Evolutionary conservation across 2,329 filamentous ascomycete genomes (phyloP).

Genomic region (Fusarium redolens): DNA sequence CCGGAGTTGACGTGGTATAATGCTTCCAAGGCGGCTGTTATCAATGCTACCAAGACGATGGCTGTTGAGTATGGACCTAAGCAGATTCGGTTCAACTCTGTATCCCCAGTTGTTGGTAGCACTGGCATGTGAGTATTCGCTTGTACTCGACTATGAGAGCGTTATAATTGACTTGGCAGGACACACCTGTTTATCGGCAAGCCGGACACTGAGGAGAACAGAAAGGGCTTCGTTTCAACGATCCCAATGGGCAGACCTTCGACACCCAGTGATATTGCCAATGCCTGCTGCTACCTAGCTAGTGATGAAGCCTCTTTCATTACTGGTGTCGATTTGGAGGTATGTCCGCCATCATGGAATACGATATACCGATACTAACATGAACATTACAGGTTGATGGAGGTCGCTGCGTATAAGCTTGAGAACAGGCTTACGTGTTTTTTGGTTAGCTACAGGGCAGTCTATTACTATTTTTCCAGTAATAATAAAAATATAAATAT

Average conservation of each 20-base stretch:
- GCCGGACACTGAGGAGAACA: conserved; percentile 71
- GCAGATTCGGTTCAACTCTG: conserved; percentile 78
- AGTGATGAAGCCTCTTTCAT: conserved; percentile 79
- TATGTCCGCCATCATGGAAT: neutral
- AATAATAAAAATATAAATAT: rapidly evolving
- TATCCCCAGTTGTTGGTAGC: conserved; percentile 74
- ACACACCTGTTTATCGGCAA: conserved; percentile 65
- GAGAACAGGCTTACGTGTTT: too few species aligned
- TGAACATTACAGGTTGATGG: neutral
- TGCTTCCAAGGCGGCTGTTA: conserved; percentile 74
- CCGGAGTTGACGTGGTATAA: conserved; percentile 77
- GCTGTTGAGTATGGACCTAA: conserved; percentile 80
- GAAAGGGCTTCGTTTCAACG: conserved; percentile 63
- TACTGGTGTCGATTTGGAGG: conserved; percentile 75
- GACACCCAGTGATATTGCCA: conserved; percentile 68
- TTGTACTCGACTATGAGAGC: rapidly evolving
- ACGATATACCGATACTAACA: neutral
- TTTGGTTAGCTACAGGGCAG: too few species aligned
- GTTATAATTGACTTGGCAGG: neutral
- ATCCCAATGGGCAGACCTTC: conserved; percentile 65
- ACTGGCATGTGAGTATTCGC: conserved; percentile 14
- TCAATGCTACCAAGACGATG: conserved; percentile 68
- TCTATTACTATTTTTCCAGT: rapidly evolving
- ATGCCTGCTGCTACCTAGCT: conserved; percentile 76
- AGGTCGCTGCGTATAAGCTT: conserved; percentile 6